These are phyloP conservation scores for Candida verbasci DNA, from an alignment of 805 yeast species.

Conservation along the genomic window DNA sequence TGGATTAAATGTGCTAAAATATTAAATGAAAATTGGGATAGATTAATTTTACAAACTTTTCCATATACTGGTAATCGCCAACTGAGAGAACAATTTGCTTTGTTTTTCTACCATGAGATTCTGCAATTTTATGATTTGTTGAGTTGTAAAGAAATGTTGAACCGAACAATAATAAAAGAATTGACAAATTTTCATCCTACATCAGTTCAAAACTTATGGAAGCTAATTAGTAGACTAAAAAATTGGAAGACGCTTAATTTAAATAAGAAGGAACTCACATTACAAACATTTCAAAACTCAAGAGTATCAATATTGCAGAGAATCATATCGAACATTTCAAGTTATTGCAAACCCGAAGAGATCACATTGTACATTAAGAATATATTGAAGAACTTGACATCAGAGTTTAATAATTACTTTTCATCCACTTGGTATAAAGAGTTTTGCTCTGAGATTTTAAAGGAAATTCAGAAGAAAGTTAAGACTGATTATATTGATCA, in stretches of 20 bases:
- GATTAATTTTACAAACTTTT: slow-evolving; percentile 30
- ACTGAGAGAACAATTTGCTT: slow-evolving; percentile 31
- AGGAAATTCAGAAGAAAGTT: slow-evolving; percentile 14
- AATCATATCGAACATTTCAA: background rate
- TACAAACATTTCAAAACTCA: slow-evolving; percentile 4
- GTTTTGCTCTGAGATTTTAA: slow-evolving; percentile 25
- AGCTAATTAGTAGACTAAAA: background rate
- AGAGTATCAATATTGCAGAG: background rate
- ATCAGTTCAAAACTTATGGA: background rate
- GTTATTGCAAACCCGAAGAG: background rate
- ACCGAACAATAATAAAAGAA: slow-evolving; percentile 19
- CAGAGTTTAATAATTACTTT: slow-evolving; percentile 23
- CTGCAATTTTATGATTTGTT: slow-evolving; percentile 17
- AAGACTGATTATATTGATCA: slow-evolving; percentile 12
- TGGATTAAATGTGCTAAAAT: slow-evolving; percentile 25
- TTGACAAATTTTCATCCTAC: slow-evolving; percentile 23
- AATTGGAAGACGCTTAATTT: background rate
- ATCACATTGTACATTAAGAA: slow-evolving; percentile 13
- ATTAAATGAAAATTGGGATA: slow-evolving; percentile 29
- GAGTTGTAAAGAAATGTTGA: slow-evolving; percentile 19
- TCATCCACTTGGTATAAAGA: slow-evolving; percentile 22
- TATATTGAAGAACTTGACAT: slow-evolving; percentile 15
- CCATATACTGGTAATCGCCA: slow-evolving; percentile 36
- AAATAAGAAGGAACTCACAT: slow-evolving; percentile 15
- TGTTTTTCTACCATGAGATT: slow-evolving; percentile 24